phyloP scores from a whole-genome alignment of 129 eudicot species.

The Artemisia argyi region DNA sequence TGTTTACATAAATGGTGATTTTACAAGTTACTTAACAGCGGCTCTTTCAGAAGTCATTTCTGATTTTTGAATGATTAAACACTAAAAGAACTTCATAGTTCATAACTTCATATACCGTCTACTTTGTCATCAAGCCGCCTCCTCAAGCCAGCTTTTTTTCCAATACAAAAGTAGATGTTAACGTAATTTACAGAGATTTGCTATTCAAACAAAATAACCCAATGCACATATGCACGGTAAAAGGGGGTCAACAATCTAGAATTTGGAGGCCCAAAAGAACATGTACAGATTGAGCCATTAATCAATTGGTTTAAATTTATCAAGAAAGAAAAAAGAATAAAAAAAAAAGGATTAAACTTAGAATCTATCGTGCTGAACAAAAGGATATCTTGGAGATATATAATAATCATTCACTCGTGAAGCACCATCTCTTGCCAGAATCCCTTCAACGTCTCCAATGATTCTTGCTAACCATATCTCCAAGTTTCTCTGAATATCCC shows the following conservation, averaged over 20 bases:
- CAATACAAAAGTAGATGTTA: not conserved
- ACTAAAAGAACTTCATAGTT: no score
- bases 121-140: not conserved
- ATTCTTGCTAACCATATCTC: conserved; percentile 99
- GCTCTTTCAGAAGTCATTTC: no score
- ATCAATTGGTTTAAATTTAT: conserved; percentile 14
- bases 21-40: no score
- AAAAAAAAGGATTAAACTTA: not conserved
- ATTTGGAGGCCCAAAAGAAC: conserved; percentile 24
- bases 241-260: conserved; percentile 14
- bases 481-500: conserved; percentile 86
- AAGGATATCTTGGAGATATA: conserved; percentile 66
- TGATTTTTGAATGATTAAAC: no score
- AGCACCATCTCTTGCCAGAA: conserved; percentile 81
- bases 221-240: conserved; percentile 17
- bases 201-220: conserved; percentile 9
- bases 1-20: no score
- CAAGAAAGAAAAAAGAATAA: not conserved
- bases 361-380: conserved; percentile 49
- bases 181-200: conserved; percentile 19
- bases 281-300: conserved; percentile 26
- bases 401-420: conserved; percentile 77
- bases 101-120: not conserved
- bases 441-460: conserved; percentile 93
- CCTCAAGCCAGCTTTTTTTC: not conserved